Conservation (phyloP, 768 basidiomycete genomes). For the Pulveroboletus sp. region DNA sequence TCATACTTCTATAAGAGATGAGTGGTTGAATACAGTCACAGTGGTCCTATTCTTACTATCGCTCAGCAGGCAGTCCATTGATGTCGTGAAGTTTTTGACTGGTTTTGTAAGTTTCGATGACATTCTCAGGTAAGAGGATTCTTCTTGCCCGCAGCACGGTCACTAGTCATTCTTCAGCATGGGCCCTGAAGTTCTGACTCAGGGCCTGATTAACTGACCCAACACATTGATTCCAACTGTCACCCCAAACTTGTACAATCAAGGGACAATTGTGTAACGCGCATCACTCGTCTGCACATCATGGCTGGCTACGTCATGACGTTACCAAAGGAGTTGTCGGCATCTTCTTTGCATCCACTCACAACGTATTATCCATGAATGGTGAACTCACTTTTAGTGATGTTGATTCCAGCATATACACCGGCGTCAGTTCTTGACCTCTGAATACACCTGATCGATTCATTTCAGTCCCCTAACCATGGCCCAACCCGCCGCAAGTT, state of each 20-base stretch:
- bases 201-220: slow-evolving; percentile 25
- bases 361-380: slow-evolving; percentile 28
- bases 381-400: slow-evolving; percentile 56
- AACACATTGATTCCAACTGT: slow-evolving; percentile 39
- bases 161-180: slow-evolving; percentile 36
- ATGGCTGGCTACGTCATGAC: too few species aligned
- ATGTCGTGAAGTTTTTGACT: slow-evolving; percentile 31
- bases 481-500: slow-evolving; percentile 42
- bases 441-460: not conserved
- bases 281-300: too few species aligned
- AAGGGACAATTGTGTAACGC: slow-evolving; percentile 40
- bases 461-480: slow-evolving; percentile 40
- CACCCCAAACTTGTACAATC: slow-evolving; percentile 8
- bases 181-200: slow-evolving; percentile 54
- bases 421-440: slow-evolving; percentile 31
- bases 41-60: slow-evolving; percentile 48
- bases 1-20: slow-evolving; percentile 31
- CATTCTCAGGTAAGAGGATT: slow-evolving; percentile 51
- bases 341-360: slow-evolving; percentile 49
- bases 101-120: slow-evolving; percentile 39
- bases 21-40: slow-evolving; percentile 52
- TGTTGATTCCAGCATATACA: slow-evolving; percentile 22
- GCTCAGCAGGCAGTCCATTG: slow-evolving; percentile 58
- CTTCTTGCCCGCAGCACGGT: not conserved
- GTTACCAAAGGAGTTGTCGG: slow-evolving; percentile 39